Evolutionary conservation across 768 basidiomycete genomes (phyloP), one percentile per base, ranked within the genome.

Genomic region (Tulasnella sp.): DNA sequence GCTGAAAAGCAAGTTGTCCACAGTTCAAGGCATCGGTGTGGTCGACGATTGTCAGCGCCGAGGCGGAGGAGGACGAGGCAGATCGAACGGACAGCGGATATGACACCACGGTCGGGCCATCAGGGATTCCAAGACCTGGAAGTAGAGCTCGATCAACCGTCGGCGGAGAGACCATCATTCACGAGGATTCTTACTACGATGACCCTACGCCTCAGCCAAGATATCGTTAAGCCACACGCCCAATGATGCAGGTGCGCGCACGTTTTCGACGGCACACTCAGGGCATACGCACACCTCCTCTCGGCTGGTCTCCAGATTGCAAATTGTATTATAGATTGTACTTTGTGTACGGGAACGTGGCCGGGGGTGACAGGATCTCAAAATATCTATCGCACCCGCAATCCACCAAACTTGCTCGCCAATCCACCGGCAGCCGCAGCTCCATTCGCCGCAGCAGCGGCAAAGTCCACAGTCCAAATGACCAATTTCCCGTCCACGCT

Each of bases 21-120:
- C 79, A 96, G 94, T 98, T 96, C 88, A 96, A 97, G 84, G 95
- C 92, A 0, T 97, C 96, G 14, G 94, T 97, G 0, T 97, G 95
- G 94, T 93, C 91, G 17, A 91, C 96, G 74, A 91, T 97, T 82
- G 79, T 83, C 42, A 52, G 36, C 11, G 76, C 76, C 25, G 84
- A 85, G 37, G 79, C 81, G 0, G 82, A 84, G 79, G 80, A 80
- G 49, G 80, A 81, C 74, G 74, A 75, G 67, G 34, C 71, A 17
- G 71, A 93, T 91, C 81, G 91, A 42, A 49, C 36, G 12, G 71
- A 72, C 54, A 58, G 54, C 22, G 54, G 54, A 11, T 58, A 58
- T 29, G 54, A 34, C 72, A 76, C 45, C 22, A 17, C 31, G 14
- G 42, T 40, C 29, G 68, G 54, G 54, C 54, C 54, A 25, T 58